Conservation (phyloP, 2,329 filamentous ascomycete species). For the Epichloe glyceriae region DNA sequence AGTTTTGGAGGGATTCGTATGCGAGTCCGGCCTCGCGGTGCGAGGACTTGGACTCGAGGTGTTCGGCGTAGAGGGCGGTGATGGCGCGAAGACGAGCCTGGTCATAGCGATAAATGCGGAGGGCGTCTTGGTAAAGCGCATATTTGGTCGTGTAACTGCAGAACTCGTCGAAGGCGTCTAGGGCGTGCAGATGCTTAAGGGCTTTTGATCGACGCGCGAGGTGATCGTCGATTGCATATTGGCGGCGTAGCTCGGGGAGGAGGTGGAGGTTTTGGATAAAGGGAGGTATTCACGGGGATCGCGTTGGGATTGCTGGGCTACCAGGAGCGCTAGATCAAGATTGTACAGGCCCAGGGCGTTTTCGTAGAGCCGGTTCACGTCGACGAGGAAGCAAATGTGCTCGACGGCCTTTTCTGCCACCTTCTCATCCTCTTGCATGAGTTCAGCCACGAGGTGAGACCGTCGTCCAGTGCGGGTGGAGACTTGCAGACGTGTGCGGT, state of each 20-base stretch:
- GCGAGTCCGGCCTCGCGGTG: slow-evolving; percentile 81
- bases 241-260: slow-evolving; percentile 54
- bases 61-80: slow-evolving; percentile 65
- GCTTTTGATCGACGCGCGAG: slow-evolving; percentile 67
- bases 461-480: slow-evolving; percentile 80
- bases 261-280: slow-evolving; percentile 82
- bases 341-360: slow-evolving; percentile 84
- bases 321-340: slow-evolving; percentile 74
- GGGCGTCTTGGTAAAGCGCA: slow-evolving; percentile 61
- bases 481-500: slow-evolving; percentile 90
- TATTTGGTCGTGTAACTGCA: slow-evolving; percentile 69
- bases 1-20: slow-evolving; percentile 74
- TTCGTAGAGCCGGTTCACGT: slow-evolving; percentile 85
- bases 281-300: slow-evolving; percentile 88
- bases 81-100: slow-evolving; percentile 50
- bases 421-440: slow-evolving; percentile 54
- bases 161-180: slow-evolving; percentile 66
- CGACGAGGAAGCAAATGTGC: slow-evolving; percentile 94
- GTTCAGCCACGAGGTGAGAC: slow-evolving; percentile 64
- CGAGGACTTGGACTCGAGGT: slow-evolving; percentile 61
- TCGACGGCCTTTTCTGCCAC: slow-evolving; percentile 82
- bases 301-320: slow-evolving; percentile 91
- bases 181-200: slow-evolving; percentile 57
- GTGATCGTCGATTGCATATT: slow-evolving; percentile 81
- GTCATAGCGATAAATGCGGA: slow-evolving; percentile 78